Evolutionary conservation across 192 early-diverging fungal genomes (phyloP).

Genomic region (Podila verticillata): DNA sequence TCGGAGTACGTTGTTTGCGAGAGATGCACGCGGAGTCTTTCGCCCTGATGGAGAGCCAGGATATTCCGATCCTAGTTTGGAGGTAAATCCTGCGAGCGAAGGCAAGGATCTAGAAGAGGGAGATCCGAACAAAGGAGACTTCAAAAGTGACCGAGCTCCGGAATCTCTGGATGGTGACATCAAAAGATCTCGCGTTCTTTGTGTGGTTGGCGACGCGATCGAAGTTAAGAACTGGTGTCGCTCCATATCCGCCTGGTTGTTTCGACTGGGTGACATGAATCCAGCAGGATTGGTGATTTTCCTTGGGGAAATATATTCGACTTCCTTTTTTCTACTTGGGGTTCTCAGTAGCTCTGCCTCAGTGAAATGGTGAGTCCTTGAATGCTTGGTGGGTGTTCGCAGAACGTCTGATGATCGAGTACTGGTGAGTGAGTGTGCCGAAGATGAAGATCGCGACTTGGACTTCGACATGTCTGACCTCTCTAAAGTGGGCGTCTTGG

Average conservation of each 20-base stretch:
- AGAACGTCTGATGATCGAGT: background rate
- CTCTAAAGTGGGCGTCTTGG: background rate
- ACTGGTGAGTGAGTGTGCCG: background rate
- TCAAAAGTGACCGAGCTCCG: constrained; percentile 2
- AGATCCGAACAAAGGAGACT: constrained; percentile 9
- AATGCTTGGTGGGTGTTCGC: background rate
- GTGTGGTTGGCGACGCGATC: constrained; percentile 5
- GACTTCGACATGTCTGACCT: background rate
- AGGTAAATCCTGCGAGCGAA: background rate
- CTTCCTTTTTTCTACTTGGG: constrained; percentile 20
- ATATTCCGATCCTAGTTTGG: background rate
- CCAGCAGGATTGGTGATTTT: constrained; percentile 20
- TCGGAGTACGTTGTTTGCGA: constrained; percentile 2
- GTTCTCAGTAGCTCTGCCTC: constrained; percentile 4
- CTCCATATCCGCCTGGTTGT: constrained; percentile 1
- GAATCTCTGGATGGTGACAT: constrained; percentile 21
- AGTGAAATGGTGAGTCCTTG: background rate
- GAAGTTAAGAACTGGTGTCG: constrained; percentile 4
- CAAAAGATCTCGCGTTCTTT: background rate
- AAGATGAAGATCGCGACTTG: constrained; percentile 8
- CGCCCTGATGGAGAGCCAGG: constrained; percentile 15
- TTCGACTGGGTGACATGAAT: constrained; percentile 33
- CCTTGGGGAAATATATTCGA: constrained; percentile 41
- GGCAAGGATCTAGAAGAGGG: background rate
- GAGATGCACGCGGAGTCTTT: background rate